Conservation (phyloP, 73 alveolate species). For the Stentor roeselii region DNA sequence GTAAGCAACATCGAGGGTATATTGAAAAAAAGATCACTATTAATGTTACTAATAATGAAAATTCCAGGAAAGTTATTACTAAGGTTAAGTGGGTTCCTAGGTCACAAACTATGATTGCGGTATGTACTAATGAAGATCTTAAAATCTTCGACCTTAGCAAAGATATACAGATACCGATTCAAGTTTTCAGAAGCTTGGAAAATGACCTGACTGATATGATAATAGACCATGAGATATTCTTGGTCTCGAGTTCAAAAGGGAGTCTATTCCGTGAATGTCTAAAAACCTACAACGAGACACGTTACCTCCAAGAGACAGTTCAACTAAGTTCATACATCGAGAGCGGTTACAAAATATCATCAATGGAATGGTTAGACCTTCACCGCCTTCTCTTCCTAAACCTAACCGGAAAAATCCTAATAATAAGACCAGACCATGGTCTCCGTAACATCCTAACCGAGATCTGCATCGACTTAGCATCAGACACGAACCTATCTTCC, state of each 20-base stretch:
- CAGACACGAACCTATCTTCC: background rate
- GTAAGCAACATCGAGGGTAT: slow-evolving; percentile 13
- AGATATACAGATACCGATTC: slow-evolving; percentile 38
- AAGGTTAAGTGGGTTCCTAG: slow-evolving; percentile 45
- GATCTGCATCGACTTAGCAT: background rate
- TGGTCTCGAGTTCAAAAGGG: slow-evolving; percentile 12
- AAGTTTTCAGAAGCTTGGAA: slow-evolving; percentile 29
- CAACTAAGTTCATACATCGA: background rate
- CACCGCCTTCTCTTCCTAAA: background rate
- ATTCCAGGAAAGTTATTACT: slow-evolving; percentile 19
- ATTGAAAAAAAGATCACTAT: slow-evolving; percentile 1
- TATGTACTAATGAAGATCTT: slow-evolving; percentile 42
- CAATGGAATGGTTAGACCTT: background rate
- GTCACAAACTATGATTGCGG: slow-evolving; percentile 37
- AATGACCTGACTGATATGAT: slow-evolving; percentile 36
- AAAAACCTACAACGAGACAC: background rate
- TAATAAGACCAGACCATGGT: background rate
- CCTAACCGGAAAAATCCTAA: background rate
- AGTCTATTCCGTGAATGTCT: background rate
- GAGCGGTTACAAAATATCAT: background rate
- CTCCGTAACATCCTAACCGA: background rate
- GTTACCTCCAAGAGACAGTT: background rate
- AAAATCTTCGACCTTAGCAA: slow-evolving; percentile 38
- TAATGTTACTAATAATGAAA: background rate
- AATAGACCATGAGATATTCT: background rate